Base-by-base conservation (phyloP, 192 early-diverging fungal species). In the Podila verticillata region DNA sequence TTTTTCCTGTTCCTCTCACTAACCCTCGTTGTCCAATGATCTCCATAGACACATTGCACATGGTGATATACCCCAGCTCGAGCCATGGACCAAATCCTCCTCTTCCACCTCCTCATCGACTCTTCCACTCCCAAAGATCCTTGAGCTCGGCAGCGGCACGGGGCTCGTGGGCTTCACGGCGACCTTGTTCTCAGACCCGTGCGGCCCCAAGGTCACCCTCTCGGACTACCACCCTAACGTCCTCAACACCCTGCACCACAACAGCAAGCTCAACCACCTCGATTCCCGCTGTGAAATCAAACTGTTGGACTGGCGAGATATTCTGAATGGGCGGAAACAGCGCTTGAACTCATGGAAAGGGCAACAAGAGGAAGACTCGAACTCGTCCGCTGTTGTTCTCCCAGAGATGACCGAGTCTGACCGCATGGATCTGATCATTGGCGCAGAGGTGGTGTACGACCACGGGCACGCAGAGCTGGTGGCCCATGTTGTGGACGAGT, bases 131-230 rank as follows among this genome's bases (percentile, higher is more conserved):
- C 66, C 71, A 39, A 71, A 66, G 44, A 80, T 86, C 48, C 74
- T 88, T 31, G 87, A 88, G 34, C 79, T 88, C 56, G 87, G 87
- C 39, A 88, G 85, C n/a, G 87, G 87, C 5, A 88, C 87, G 17
- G 87, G 87, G 9, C 64, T 88, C 28, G 83, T 86, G 0, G 87
- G 87, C 17, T 71, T 88, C 44, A 67, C 86, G 28, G 85, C 84
- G 10, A 59, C 84, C 3, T 57, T 88, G 9, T 84, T 81, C 49
- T 82, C 85, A 5, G 61, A 67, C 47, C 70, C 77, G 6, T 29
- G 15, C 0, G 77, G 77, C 12, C 77, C 77, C 8, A 69, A 72
- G 59, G 84, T 86, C 1, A 68, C 70, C 51, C 66, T 88, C 15
- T 84, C 87, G 0, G 87, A 88, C 29, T 88, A 88, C 48, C 87